Base-by-base conservation (phyloP, 805 yeast genomes). In the Myxozyma monticola region DNA sequence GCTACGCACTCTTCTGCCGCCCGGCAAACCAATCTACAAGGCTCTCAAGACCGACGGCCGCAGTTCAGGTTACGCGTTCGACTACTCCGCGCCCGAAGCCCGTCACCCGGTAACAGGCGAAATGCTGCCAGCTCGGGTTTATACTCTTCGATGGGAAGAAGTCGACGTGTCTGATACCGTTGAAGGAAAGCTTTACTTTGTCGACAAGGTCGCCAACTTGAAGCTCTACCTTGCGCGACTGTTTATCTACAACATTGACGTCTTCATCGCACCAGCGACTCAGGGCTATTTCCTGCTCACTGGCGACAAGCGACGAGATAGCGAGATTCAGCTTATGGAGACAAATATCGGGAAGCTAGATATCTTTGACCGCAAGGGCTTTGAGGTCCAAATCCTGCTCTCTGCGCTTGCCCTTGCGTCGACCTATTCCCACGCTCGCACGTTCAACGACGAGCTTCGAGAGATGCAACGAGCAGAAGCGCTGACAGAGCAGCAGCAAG, bases 351-450 rank as follows among this genome's bases (percentile, higher is more conserved):
- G 22, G 17, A 28, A 17, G 21, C 42, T 44, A 7, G 21, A 21
- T n/a, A 37, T 44, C 17, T 9, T 15, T 3, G 48, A 44, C 26
- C 31, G 20, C 26, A 44, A 44, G 17, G 48, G 48, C 4, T 36
- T 44, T 24, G 48, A 44, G 24, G 41, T 44, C 5, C 37, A 36
- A 18, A 30, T 29, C 14, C 17, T 44, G 37, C 28, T 37, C 20
- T 36, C 42, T 8, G 42, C 48, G 17, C 30, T 37, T n/a, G 48
- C 48, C 5, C 4, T 29, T 20, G 36, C 29, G 24, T 37, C 42
- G 9, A 29, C 45, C 2, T 18, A 31, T n/a, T n/a, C n/a, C n/a
- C n/a, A n/a, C n/a, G n/a, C n/a, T n/a, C n/a, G n/a, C n/a, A n/a
- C n/a, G n/a, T n/a, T n/a, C n/a, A n/a, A n/a, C n/a, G n/a, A n/a